phyloP scores from a whole-genome alignment of 1,284 basidiomycete species.

The Ustilago esculenta region DNA sequence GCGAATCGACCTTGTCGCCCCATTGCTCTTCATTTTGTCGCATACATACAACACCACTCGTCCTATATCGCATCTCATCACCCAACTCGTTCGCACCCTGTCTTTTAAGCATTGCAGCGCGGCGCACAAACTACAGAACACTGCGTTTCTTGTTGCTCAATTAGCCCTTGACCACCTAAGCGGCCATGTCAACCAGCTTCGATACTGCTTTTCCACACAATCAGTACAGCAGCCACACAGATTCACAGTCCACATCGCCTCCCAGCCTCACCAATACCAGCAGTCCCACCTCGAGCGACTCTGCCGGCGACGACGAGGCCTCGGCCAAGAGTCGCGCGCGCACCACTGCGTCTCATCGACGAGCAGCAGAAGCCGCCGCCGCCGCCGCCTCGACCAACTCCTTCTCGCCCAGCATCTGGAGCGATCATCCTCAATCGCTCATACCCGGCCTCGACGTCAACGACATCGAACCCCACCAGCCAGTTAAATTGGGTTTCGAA shows the following conservation, averaged over 20 bases:
- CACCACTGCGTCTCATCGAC: conserved; percentile 9
- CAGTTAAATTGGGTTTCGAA: conserved; percentile 17
- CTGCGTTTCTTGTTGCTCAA: no score
- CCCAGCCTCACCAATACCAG: conserved; percentile 40
- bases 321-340: conserved; percentile 13
- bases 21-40: no score
- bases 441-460: conserved; percentile 16
- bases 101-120: no score
- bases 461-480: conserved; percentile 4
- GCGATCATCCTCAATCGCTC: conserved; percentile 15
- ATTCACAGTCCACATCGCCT: conserved; percentile 29
- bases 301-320: conserved; percentile 39
- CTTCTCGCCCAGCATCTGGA: conserved; percentile 43
- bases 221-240: conserved; percentile 7
- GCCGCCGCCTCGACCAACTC: conserved; percentile 1
- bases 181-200: conserved; percentile 45
- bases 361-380: conserved; percentile 9
- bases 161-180: no score
- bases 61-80: no score
- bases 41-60: no score
- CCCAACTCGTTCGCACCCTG: no score
- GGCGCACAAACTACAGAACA: no score
- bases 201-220: background rate
- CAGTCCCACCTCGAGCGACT: conserved; percentile 47
- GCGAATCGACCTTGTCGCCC: no score